Base-by-base conservation (phyloP, 257 asterid species). In the Buddleja alternifolia region DNA sequence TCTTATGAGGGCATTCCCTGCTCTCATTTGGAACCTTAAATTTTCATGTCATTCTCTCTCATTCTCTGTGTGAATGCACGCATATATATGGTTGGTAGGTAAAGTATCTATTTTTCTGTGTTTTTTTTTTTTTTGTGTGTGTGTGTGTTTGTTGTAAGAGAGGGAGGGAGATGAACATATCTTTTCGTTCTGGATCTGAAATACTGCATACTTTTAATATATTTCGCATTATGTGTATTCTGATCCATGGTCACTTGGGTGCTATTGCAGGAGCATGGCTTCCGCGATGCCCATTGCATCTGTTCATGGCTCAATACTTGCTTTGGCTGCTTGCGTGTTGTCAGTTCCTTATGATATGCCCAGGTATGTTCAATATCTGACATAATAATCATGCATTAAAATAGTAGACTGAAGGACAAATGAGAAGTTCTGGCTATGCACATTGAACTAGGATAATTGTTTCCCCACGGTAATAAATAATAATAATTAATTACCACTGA, bases 321-420 rank as follows among this genome's bases (percentile, higher is more conserved):
- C 99, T 75, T 82, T 94, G 83, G 93, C 92, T 50, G 97, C 99
- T 55, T 91, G 97, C 20, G 92, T 94, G 37, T 81, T 94, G 46
- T 94, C 97, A 24, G 93, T 87, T 78, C 97, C 99, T 42, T 94
- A 94, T 67, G 99, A 94, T 78, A 91, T 94, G 93, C 97, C 99
- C 68, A 86, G 99, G 99, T 89, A 74, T 55, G 73, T 76, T 53
- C 65, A 14, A 53, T 63, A 40, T 75, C 66, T 40, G 7, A 40
- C 66, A 64, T 64, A 59, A 11, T 36, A 58, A 34, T 52, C 58
- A 17, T 32, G 77, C 50, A 10, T 21, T 21, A 73, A 53, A 54
- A 67, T 48, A 40, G 29, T 47, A n/a, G 15, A 2, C 19, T 17
- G 20, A 57, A 69, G 9, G 60, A 44, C 44, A 6, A 20, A 25